Evolutionary conservation across 768 basidiomycete species (phyloP), one percentile per base, ranked within the genome.

Genomic region (Rubroboletus satanas): DNA sequence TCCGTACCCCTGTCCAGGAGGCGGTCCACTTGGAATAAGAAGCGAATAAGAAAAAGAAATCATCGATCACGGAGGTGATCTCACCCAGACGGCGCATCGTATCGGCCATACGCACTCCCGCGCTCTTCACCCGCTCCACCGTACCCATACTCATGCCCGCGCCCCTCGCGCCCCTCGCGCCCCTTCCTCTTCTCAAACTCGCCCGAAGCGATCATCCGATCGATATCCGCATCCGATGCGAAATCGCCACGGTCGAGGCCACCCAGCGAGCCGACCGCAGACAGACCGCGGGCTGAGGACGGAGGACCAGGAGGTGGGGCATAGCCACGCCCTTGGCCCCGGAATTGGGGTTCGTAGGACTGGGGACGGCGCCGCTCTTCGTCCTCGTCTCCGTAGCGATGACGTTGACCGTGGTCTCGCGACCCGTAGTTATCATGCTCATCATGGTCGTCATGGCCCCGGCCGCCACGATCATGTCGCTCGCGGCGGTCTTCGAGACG

Each of bases 211-310:
- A 71, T 48, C 61, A 69, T 59, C 47, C 57, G 56, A 7, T 55
- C 18, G 33, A 69, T 61, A 1, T 69, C 67, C 5, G 43, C 65
- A 57, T 69, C 67, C 44, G 67, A 58, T 47, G 63, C 67, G 44
- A 71, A 71, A 61, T 69, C 67, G n/a, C 43, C 53, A 1, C 57
- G 62, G 43, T 55, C 59, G 17, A 67, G 47, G 6, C 59, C 67
- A 5, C 62, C 60, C 14, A 17, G 60, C 31, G 57, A 50, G 4
- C 14, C 21, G 9, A 44, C n/a, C 26, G 0, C 61, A 11, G 26
- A 12, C 1, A 32, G 1, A 0, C 45, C 46, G 18, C 48, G 57
- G 3, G 3, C 21, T 0, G 54, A 47, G 5, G 52, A 41, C 2
- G 61, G 64, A 1, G 51, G 49, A 4, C 56, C 62, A 1, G 57